Base-by-base conservation (phyloP, 2,329 filamentous ascomycete species). In the Aspergillus candidus region DNA sequence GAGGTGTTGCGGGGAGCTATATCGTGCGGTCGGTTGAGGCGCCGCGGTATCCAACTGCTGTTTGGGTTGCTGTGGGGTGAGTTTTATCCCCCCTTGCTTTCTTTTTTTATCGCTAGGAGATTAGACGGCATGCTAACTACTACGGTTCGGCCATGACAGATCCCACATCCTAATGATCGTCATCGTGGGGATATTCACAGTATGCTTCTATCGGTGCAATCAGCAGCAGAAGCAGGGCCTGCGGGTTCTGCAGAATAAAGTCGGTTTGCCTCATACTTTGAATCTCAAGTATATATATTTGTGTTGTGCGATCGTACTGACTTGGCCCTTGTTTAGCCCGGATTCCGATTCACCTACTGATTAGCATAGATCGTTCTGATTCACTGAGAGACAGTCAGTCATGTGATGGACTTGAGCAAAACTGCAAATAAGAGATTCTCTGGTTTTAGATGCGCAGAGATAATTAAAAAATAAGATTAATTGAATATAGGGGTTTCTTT, bases 1-100 rank as follows among this genome's bases (percentile, higher is more conserved):
- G 80, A 7, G 80, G 79, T 0, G 80, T 84, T 47, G 80, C 80
- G 1, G 81, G 80, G 2, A 81, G 77, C 55, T 86, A 79, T 56
- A 83, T 85, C 50, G 79, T 86, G 3, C 69, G 77, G 18, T 70
- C 75, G 48, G 61, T 71, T 7, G 81, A 86, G 57, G 80, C 79
- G 2, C 82, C 82, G 6, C 63, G 70, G 44, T 85, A 85, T 60
- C 60, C 71, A 45, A 85, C 82, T 2, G 82, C 82, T 2, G 75
- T 85, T 11, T 85, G 80, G 80, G 73, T 84, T 11, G 81, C 77
- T 11, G 82, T 85, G 45, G 80, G 76, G 59, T 68, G 43, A 48
- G 56, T 41, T 13, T 22, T 8, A 14, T 29, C 11, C 12, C 14
- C 13, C 31, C 8, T 22, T n/a, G 11, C 31, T 29, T 39, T 13